Conservation (phyloP, 352 stramenopile species). For the Pythium utonaiense region DNA sequence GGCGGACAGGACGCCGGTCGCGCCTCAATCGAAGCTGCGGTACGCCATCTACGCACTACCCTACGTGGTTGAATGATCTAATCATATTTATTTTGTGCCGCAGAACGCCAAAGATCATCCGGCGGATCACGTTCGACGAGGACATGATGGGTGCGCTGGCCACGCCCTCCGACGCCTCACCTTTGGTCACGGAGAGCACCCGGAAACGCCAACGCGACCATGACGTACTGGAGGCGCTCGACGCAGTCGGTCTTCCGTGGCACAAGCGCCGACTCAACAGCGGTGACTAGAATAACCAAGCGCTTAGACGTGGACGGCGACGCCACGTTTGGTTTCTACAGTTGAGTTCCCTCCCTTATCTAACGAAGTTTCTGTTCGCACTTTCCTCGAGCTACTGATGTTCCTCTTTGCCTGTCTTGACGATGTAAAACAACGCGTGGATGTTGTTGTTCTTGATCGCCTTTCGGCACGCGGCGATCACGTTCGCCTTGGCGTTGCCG, state of each 20-base stretch:
- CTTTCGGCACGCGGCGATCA: conserved; percentile 82
- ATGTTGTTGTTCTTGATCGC: conserved; percentile 91
- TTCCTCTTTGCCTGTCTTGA: conserved; percentile 83
- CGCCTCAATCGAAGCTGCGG: conserved; percentile 7
- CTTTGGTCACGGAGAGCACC: conserved; percentile 13
- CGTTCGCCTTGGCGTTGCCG: conserved; percentile 76
- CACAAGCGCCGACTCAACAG: conserved; percentile 15
- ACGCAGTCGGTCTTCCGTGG: conserved; percentile 17
- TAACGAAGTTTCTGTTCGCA: neutral
- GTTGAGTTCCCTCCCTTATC: neutral
- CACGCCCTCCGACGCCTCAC: conserved; percentile 17
- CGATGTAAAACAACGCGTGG: conserved; percentile 81
- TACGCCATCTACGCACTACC: neutral
- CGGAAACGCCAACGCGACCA: conserved; percentile 35
- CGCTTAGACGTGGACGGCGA: neutral
- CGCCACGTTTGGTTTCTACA: neutral
- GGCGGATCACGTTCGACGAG: conserved; percentile 41
- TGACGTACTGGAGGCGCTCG: conserved; percentile 21
- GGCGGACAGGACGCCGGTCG: conserved; percentile 9
- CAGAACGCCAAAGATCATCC: conserved; percentile 34
- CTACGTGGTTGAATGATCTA: neutral
- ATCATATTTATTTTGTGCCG: neutral
- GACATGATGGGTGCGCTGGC: conserved; percentile 37
- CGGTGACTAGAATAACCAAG: neutral
- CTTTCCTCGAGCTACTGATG: conserved; percentile 35